Evolutionary conservation across 805 yeast genomes (phyloP), one percentile per base, ranked within the genome.

Genomic region (Maudiozyma turicensis): DNA sequence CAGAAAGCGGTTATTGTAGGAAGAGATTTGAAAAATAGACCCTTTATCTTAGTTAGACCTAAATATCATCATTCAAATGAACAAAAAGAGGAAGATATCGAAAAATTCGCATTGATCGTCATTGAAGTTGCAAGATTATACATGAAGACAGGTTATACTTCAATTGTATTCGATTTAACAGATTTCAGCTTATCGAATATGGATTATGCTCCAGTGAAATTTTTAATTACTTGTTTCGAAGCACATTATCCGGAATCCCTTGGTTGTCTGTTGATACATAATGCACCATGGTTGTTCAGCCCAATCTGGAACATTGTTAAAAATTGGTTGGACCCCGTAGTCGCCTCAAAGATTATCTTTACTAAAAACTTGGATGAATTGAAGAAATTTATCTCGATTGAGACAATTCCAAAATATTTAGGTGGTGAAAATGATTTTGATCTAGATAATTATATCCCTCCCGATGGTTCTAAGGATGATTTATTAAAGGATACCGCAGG

Each of bases 231-330:
- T 48, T 84, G 90, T 52, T 89, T 93, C 66, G 98, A 93, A 72
- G 95, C 95, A 0, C 96, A 91, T 64, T 93, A 91, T 65, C 99
- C 99, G 1, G 99, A 93, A 68, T 83, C 87, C 40, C 75, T 93
- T 52, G 96, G 96, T 14, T 78, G 78, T 49, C 71, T 93, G 47
- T 76, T 88, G 56, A 84, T 93, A 52, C 95, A 88, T 70, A 85
- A 86, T 58, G 97, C 99, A 0, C 99, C 99, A 30, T 89, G 97
- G 98, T 80, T 93, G 48, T 93, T 93, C 71, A 80, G 86, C 46
- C 91, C 96, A 28, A 86, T 91, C 51, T 93, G 99, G 98, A 84
- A 82, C 57, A 79, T 91, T 57, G 81, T 93, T 58, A 88, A 87
- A 66, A 82, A 83, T 58, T 91, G 97, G 98, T 73, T 91, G 50